Percentiles rank a stretch among this genome's conserved stretches.
Conservation (phyloP, 163 green algal species). For the Scenedesmus sp. region DNA sequence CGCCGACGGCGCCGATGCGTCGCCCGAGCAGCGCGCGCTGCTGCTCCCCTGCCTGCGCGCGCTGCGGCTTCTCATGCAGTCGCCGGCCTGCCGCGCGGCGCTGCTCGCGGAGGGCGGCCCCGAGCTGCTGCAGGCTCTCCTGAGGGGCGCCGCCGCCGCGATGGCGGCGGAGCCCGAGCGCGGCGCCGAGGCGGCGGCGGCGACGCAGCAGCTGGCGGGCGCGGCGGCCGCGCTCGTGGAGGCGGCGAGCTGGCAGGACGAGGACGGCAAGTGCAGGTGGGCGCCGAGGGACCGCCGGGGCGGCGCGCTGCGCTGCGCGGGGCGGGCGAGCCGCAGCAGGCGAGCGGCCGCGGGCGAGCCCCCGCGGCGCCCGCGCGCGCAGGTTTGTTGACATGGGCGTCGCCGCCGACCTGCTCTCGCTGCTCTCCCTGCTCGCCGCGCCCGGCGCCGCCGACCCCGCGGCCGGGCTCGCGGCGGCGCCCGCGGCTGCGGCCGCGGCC, state of each 20-base stretch:
- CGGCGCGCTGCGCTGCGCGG: too few relatives aligned
- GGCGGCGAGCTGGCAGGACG: constrained; percentile 51
- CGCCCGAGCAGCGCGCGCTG: neutral
- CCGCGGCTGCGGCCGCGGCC: constrained; percentile 14
- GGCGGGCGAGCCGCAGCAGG: too few relatives aligned
- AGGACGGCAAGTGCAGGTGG: constrained; percentile 62
- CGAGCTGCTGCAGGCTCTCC: constrained; percentile 32
- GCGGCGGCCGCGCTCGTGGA: constrained; percentile 32
- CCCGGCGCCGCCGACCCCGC: too few relatives aligned
- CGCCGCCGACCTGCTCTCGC: constrained; percentile 44
- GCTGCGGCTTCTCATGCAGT: constrained; percentile 27
- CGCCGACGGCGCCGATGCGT: neutral
- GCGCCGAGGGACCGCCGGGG: too few relatives aligned
- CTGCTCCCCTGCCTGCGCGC: constrained; percentile 28
- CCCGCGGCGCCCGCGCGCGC: too few relatives aligned
- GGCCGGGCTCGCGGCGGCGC: neutral
- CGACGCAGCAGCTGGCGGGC: constrained; percentile 32
- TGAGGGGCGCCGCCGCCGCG: too few relatives aligned
- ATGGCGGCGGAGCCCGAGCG: too few relatives aligned
- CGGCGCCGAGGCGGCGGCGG: too few relatives aligned
- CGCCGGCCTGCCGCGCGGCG: constrained; percentile 43
- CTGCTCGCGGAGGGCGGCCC: constrained; percentile 41
- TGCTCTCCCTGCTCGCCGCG: constrained; percentile 39
- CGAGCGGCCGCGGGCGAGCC: too few relatives aligned
- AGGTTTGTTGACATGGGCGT: constrained; percentile 59